phyloP scores from a whole-genome alignment of 306 rosid species.

The Prunus kanzakura region DNA sequence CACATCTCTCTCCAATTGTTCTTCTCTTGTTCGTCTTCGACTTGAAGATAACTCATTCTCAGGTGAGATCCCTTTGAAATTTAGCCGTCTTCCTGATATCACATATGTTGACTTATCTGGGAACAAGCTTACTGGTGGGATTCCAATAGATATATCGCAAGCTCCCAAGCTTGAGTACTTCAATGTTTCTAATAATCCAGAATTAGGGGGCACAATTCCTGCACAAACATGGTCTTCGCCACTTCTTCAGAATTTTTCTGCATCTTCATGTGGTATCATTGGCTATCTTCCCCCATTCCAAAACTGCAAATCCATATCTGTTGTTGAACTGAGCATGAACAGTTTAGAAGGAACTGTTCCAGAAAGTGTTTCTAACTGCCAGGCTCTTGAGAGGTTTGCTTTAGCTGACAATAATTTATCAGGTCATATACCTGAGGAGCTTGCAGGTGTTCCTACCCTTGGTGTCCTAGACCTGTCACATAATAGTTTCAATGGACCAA shows the following conservation, averaged over 20 bases:
- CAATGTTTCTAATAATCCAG: conserved; percentile 63
- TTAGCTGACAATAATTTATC: conserved; percentile 61
- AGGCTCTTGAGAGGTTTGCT: conserved; percentile 45
- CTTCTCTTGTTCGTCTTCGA: conserved; percentile 89
- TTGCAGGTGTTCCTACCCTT: conserved; percentile 61
- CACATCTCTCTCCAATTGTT: conserved; percentile 59
- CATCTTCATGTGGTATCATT: conserved; percentile 60
- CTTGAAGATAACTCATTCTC: conserved; percentile 75
- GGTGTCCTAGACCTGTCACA: conserved; percentile 61
- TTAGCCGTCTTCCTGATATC: conserved; percentile 54
- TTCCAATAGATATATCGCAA: conserved; percentile 64
- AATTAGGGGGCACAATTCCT: conserved; percentile 59
- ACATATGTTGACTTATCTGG: conserved; percentile 68
- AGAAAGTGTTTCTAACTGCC: conserved; percentile 55
- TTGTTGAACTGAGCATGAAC: conserved; percentile 59
- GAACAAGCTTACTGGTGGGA: conserved; percentile 74
- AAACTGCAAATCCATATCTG: conserved; percentile 54
- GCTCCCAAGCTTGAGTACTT: conserved; percentile 63
- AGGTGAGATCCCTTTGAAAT: conserved; percentile 60
- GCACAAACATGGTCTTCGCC: conserved; percentile 59
- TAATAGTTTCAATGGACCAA: conserved; percentile 60
- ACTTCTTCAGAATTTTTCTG: conserved; percentile 67
- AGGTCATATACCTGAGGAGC: conserved; percentile 76
- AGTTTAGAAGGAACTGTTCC: conserved; percentile 59
- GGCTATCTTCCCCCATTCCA: conserved; percentile 63